Evolutionary conservation across 441 rosid genomes (phyloP).

Genomic region (Pelargonium citronellum): DNA sequence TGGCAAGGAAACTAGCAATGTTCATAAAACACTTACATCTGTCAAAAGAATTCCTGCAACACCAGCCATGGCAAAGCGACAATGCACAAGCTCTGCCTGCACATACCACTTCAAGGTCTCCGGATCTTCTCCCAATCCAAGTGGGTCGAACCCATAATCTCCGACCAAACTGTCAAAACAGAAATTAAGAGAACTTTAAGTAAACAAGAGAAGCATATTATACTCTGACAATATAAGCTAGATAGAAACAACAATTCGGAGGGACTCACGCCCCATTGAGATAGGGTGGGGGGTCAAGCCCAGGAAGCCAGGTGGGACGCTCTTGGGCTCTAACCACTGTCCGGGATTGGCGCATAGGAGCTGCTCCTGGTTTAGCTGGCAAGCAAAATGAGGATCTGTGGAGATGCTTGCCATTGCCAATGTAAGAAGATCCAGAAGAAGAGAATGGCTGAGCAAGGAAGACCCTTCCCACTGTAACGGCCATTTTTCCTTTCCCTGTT

Average conservation of each 20-base stretch:
- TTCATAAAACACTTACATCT: conserved; percentile 43
- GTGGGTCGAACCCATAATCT: conserved; percentile 88
- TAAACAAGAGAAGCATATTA: not conserved
- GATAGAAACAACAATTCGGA: not conserved
- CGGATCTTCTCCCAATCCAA: conserved; percentile 87
- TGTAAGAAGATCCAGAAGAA: conserved; percentile 28
- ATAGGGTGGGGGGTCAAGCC: conserved; percentile 84
- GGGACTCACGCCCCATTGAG: conserved; percentile 75
- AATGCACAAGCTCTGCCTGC: conserved; percentile 87
- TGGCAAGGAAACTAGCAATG: not conserved
- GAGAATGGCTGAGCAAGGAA: conserved; percentile 36
- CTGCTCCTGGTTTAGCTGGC: conserved; percentile 21
- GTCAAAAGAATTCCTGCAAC: conserved; percentile 91
- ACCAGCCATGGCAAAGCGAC: conserved; percentile 93
- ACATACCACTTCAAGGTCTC: conserved; percentile 91
- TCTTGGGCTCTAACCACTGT: conserved; percentile 42
- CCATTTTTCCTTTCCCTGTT: conserved; percentile 36
- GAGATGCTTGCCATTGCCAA: conserved; percentile 14
- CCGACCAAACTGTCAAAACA: conserved; percentile 52
- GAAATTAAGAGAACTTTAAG: conserved; percentile 4
- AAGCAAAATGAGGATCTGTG: conserved; percentile 26
- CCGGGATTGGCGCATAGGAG: conserved; percentile 13
- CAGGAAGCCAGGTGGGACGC: conserved; percentile 94
- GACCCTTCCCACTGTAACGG: conserved; percentile 41
- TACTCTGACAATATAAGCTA: not conserved